phyloP scores from a whole-genome alignment of 148 eudicot species.

The Drosera capensis region DNA sequence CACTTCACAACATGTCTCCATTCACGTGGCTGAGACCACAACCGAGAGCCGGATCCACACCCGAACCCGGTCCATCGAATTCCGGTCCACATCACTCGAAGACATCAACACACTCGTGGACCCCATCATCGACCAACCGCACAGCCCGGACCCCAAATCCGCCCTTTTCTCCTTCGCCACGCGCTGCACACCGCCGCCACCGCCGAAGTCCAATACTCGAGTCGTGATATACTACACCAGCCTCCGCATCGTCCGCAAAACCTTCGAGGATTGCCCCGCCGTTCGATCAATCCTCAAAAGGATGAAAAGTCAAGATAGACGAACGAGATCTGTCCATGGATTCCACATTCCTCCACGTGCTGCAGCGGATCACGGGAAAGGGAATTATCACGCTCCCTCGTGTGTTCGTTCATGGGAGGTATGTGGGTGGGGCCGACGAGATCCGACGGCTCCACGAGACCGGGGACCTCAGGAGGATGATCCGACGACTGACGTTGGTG shows the following conservation, averaged over 20 bases:
- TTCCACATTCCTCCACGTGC: constrained; percentile 13
- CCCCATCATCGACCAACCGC: constrained; percentile 1
- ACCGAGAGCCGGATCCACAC: background rate
- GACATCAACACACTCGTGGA: constrained; percentile 10
- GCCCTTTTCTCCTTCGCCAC: constrained; percentile 8
- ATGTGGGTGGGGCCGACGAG: constrained; percentile 38
- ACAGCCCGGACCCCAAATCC: constrained; percentile 4
- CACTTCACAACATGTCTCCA: too few relatives aligned
- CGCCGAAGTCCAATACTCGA: constrained; percentile 16
- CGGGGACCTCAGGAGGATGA: constrained; percentile 22
- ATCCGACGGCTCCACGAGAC: constrained; percentile 28
- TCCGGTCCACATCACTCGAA: constrained; percentile 9
- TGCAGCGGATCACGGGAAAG: constrained; percentile 12
- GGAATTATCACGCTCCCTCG: constrained; percentile 14
- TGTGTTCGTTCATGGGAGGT: constrained; percentile 34
- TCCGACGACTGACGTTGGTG: constrained; percentile 13
- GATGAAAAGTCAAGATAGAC: constrained; percentile 28
- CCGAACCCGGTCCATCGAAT: background rate
- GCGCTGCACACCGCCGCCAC: background rate
- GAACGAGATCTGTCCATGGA: constrained; percentile 47
- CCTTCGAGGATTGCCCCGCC: constrained; percentile 31
- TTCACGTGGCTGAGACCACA: background rate
- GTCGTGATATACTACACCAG: constrained; percentile 36
- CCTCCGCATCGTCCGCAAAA: constrained; percentile 22
- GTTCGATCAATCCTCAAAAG: constrained; percentile 24